These are phyloP conservation scores for Corrigiola litoralis DNA, from an alignment of 179 eudicot species.

Conservation along the genomic window DNA sequence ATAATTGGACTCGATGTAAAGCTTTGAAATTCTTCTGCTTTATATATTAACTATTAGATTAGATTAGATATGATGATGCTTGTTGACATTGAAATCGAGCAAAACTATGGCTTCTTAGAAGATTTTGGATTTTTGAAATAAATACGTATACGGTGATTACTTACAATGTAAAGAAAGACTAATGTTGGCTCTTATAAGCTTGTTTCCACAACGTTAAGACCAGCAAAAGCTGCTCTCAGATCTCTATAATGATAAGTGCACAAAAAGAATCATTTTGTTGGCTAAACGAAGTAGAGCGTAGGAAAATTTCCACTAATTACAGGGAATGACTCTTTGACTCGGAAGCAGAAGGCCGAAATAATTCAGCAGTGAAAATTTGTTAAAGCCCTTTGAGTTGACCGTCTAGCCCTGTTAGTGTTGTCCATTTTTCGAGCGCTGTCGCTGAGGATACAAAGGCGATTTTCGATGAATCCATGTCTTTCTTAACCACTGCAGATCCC, in stretches of 20 bases:
- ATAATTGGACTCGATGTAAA: no score
- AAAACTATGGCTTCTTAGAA: no score
- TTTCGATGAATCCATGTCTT: constrained; percentile 66
- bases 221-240: background rate
- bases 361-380: constrained; percentile 10
- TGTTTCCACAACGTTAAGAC: background rate
- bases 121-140: no score
- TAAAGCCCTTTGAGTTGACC: constrained; percentile 87
- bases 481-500: constrained; percentile 39
- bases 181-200: constrained; percentile 5
- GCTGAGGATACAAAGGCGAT: constrained; percentile 83
- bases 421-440: constrained; percentile 88
- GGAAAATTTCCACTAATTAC: background rate
- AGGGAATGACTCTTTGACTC: background rate
- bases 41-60: no score
- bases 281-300: background rate
- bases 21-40: no score
- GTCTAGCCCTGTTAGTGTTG: constrained; percentile 56
- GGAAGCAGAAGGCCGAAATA: background rate
- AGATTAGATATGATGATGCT: no score
- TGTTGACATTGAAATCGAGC: no score
- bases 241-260: no score
- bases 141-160: no score
- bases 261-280: background rate
- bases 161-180: background rate